Percentiles rank a stretch among this genome's conserved stretches.
phyloP scores from a whole-genome alignment of 345 rosid species.

The Eucalyptus regnans region DNA sequence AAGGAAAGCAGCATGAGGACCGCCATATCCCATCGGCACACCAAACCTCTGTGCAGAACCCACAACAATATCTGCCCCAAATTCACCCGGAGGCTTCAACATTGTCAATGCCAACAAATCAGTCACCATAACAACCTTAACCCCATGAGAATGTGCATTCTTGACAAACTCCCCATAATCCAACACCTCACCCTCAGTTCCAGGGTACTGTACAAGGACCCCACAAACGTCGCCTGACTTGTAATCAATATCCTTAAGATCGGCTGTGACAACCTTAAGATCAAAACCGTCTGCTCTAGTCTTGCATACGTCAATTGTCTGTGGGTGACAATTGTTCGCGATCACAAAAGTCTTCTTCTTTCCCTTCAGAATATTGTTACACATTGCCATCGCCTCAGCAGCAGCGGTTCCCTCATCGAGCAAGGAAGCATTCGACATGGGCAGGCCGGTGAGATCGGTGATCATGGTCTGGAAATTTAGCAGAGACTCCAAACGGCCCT shows the following conservation, averaged over 20 bases:
- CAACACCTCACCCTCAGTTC: slow-evolving; percentile 87
- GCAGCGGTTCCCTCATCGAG: slow-evolving; percentile 98
- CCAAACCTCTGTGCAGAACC: slow-evolving; percentile 98
- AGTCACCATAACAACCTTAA: slow-evolving; percentile 93
- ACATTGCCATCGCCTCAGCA: slow-evolving; percentile 99
- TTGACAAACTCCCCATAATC: slow-evolving; percentile 81
- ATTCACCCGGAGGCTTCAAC: slow-evolving; percentile 96
- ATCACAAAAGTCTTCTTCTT: slow-evolving; percentile 91
- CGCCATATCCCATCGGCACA: slow-evolving; percentile 98
- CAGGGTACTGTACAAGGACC: slow-evolving; percentile 94
- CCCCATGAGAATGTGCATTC: slow-evolving; percentile 85
- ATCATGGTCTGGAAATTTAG: slow-evolving; percentile 88
- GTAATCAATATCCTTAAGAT: slow-evolving; percentile 77
- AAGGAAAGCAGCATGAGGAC: slow-evolving; percentile 96
- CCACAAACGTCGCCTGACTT: slow-evolving; percentile 87
- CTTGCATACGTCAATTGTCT: slow-evolving; percentile 87
- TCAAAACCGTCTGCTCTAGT: slow-evolving; percentile 91
- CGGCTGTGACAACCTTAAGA: slow-evolving; percentile 52
- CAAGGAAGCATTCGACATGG: slow-evolving; percentile 92
- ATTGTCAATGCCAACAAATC: slow-evolving; percentile 89
- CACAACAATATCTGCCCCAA: slow-evolving; percentile 90
- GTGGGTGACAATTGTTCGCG: slow-evolving; percentile 83
- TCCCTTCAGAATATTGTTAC: slow-evolving; percentile 78
- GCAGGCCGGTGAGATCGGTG: slow-evolving; percentile 83
- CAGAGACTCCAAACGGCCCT: slow-evolving; percentile 84